Evolutionary conservation across 2,329 filamentous ascomycete genomes (phyloP), one percentile per base, ranked within the genome.

Genomic region (Botrytis hyacinthi): DNA sequence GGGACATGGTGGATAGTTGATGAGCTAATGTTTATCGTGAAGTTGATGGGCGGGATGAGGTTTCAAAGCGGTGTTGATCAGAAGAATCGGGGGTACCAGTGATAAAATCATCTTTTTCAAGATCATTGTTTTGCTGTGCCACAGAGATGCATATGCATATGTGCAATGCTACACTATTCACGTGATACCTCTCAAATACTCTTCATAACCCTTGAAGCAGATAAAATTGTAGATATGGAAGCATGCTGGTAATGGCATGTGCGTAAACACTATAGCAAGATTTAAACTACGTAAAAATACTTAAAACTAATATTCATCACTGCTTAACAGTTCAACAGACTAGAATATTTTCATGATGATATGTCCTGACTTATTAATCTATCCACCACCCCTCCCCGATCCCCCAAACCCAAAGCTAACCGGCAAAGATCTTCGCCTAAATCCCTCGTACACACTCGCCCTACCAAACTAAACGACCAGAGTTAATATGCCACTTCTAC

Each of bases 151-250:
- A 5, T 51, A 12, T 51, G 48, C 5, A 14, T 51, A 4, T n/a
- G 14, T n/a, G 48, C 26, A 51, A 16, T 51, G 12, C 10, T 14
- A 51, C 48, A 51, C 10, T 51, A 3, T 51, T n/a, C 48, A 51
- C 26, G 26, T 51, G 48, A 51, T 51, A n/a, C 48, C 9, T n/a
- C 48, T 51, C 26, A 7, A 51, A n/a, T 16, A 3, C 48, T n/a
- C 48, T n/a, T 2, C 0, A 5, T 3, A 6, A n/a, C 26, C 10
- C 4, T 4, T 26, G 10, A 26, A 48, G 22, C 9, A 26, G 22
- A 48, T 54, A 1, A 18, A 8, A 29, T 29, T 4, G 14, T 18
- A 29, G n/a, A 54, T 29, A 29, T 29, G 3, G 5, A 54, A 3
- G 14, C 1, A 18, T 29, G 2, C 14, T 29, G 3, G 6, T 8